Base-by-base conservation (phyloP, 2,329 filamentous ascomycete genomes). In the Pseudogymnoascus sp. region DNA sequence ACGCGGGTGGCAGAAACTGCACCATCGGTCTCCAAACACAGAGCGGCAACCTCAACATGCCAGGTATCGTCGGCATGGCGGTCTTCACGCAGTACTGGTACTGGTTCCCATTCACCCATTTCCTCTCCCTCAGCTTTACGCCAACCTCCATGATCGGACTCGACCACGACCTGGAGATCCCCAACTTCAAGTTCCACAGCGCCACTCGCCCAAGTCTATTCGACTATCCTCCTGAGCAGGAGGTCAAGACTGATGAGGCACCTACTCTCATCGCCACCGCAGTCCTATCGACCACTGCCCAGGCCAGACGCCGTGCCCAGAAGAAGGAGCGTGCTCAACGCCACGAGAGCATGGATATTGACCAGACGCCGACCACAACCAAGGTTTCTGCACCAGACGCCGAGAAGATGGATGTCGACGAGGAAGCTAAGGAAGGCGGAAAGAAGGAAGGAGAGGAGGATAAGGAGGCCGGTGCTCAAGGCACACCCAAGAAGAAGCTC, bases 61-160 rank as follows among this genome's bases (percentile, higher is more conserved):
- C 92, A 16, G 95, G 91, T 66, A 96, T 99, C 68, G 92, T 99
- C 16, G 95, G 94, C 69, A 96, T 96, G 87, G 93, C 92, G 28
- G 90, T 99, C 62, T 99, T 99, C 78, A 96, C 92, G 7, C 94
- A 99, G 75, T 99, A 99, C 80, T 99, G 94, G 94, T 99, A 99
- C 80, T 99, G 94, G 94, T 99, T 99, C 84, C 94, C 94, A 65
- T 89, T 97, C 71, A 96, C 94, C 31, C 94, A 99, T 77, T 99
- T 99, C 85, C 76, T 99, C 64, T 95, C 93, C 0, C 82, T 99
- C 66, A 92, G 91, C 71, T 97, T 99, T 77, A 92, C 91, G n/a
- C 94, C 94, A 1, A 99, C 95, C 1, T 90, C 94, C 1, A 90
- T 99, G 72, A 97, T 97, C 70, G 93, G 90, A 65, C 85, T 99